Evolutionary conservation across 306 rosid genomes (phyloP).

Genomic region (Sicyos baderoa): DNA sequence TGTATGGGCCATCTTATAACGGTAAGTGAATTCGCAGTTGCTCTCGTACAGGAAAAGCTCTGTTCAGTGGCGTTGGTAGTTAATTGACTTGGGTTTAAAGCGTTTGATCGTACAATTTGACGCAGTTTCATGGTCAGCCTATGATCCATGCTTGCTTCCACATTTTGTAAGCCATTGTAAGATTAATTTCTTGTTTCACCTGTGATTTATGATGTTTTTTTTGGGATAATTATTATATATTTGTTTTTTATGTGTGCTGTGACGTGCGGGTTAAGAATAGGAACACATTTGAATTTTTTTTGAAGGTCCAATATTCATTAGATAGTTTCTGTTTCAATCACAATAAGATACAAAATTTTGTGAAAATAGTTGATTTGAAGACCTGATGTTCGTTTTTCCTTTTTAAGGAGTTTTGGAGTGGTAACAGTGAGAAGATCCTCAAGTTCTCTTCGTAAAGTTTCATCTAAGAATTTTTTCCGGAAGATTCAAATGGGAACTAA

Average conservation of each 20-base stretch:
- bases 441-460: constrained; percentile 1
- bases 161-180: constrained; percentile 13
- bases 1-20: too few relatives aligned
- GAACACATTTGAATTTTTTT: not conserved
- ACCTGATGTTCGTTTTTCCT: not conserved
- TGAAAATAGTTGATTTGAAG: not conserved
- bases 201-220: not conserved
- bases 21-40: not conserved
- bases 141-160: constrained; percentile 17
- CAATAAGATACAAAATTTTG: not conserved
- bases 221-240: not conserved
- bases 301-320: not conserved
- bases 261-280: not conserved
- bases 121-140: not conserved
- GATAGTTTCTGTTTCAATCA: not conserved
- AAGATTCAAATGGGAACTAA: constrained; percentile 24
- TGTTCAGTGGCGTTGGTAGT: not conserved
- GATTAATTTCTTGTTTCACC: constrained; percentile 2
- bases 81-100: not conserved
- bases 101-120: not conserved
- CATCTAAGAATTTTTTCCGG: constrained; percentile 13
- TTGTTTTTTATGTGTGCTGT: not conserved
- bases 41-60: not conserved
- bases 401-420: constrained; percentile 28
- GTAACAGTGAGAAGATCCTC: constrained; percentile 17